A percentile compares a stretch with the other conserved stretches of the same genome.
Evolutionary conservation across 192 early-diverging fungal species (phyloP).

Genomic region (Coemansia sp.): DNA sequence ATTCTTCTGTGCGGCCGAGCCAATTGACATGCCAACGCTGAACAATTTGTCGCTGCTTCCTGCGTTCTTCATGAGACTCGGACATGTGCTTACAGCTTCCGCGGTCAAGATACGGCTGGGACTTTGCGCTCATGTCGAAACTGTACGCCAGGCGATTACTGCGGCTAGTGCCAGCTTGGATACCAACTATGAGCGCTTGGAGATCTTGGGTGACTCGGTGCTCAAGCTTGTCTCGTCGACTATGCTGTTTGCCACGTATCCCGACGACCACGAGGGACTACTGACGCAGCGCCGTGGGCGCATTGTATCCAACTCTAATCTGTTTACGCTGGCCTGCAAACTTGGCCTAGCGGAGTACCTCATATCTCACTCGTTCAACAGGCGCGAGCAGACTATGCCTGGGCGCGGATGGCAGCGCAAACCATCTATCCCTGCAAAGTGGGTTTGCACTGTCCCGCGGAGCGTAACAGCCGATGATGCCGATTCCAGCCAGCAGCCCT

Average conservation of each 20-base stretch:
- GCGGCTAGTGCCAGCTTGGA: constrained; percentile 65
- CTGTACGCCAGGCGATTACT: constrained; percentile 69
- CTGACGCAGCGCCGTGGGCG: constrained; percentile 67
- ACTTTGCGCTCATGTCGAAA: constrained; percentile 42
- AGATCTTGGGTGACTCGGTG: constrained; percentile 87
- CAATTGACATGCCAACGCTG: constrained; percentile 13
- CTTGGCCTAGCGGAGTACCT: constrained; percentile 62
- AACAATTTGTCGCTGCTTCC: constrained; percentile 57
- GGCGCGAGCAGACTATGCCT: constrained; percentile 32
- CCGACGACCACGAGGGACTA: constrained; percentile 74
- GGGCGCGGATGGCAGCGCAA: constrained; percentile 41
- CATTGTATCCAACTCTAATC: constrained; percentile 73
- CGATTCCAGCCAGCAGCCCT: neutral
- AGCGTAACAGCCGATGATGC: neutral
- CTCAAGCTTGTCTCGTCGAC: constrained; percentile 75
- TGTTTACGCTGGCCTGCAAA: constrained; percentile 59
- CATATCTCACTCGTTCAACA: constrained; percentile 20
- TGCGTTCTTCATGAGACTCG: constrained; percentile 60
- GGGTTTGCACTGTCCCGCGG: constrained; percentile 11
- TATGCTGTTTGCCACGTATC: constrained; percentile 73
- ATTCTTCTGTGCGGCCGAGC: constrained; percentile 40
- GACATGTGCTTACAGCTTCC: constrained; percentile 55
- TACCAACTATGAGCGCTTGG: constrained; percentile 82
- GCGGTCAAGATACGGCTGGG: constrained; percentile 48
- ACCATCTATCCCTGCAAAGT: constrained; percentile 17